Conservation (phyloP, 2,329 filamentous ascomycete genomes). For the Xylogone sp. region DNA sequence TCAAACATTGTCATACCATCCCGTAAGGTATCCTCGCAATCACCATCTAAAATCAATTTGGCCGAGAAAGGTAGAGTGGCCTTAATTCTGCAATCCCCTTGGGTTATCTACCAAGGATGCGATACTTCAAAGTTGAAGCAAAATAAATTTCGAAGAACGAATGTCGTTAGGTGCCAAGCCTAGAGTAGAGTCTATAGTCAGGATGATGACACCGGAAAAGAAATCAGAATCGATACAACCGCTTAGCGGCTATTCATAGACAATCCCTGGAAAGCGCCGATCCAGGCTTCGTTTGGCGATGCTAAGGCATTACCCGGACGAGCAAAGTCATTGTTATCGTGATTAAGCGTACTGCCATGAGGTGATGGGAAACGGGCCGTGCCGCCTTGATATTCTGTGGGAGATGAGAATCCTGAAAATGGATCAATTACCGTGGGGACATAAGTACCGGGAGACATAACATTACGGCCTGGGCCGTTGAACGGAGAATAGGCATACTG, state of each 20-base stretch:
- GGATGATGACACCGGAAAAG: no score
- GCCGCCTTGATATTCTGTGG: constrained; percentile 39
- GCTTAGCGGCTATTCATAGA: constrained; percentile 54
- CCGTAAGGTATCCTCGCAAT: not conserved
- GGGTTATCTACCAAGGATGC: not conserved
- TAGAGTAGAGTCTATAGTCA: not conserved
- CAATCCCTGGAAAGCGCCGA: constrained; percentile 61
- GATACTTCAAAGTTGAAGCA: not conserved
- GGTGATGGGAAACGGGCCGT: constrained; percentile 44
- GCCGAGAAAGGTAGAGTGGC: no score
- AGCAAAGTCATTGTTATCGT: constrained; percentile 38
- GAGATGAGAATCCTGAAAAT: constrained; percentile 38
- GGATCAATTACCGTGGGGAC: constrained; percentile 37
- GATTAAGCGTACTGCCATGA: constrained; percentile 30
- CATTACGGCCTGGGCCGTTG: constrained; percentile 34
- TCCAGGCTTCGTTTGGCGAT: constrained; percentile 51
- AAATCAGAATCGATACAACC: no score
- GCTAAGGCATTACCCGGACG: constrained; percentile 35
- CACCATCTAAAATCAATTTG: not conserved
- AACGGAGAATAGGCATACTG: constrained; percentile 41
- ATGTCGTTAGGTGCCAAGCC: not conserved
- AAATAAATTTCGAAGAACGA: not conserved
- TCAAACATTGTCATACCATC: not conserved
- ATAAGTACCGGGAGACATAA: constrained; percentile 30
- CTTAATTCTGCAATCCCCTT: no score